A percentile compares a stretch with the other conserved stretches of the same genome.
phyloP scores from a whole-genome alignment of 805 yeast species.

The Candida arabinofermentans region DNA sequence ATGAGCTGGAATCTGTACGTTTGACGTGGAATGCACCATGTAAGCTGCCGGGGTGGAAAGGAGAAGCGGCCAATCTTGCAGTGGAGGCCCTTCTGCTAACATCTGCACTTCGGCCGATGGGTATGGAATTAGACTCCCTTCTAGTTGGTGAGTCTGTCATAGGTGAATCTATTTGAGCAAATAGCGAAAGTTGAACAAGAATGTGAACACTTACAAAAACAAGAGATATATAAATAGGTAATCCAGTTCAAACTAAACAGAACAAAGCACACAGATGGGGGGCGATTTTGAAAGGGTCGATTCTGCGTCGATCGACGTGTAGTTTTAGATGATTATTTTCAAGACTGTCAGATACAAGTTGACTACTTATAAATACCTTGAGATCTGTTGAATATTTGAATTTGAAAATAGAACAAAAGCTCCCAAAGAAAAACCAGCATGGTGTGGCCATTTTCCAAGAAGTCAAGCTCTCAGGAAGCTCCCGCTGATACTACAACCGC shows the following conservation, averaged over 20 bases:
- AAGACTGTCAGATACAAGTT: too few species aligned
- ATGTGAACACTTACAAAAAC: too few species aligned
- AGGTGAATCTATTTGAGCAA: too few species aligned
- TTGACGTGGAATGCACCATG: slow-evolving; percentile 7
- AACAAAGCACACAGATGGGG: too few species aligned
- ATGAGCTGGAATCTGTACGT: slow-evolving; percentile 20
- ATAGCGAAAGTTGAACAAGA: too few species aligned
- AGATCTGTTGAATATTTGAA: not conserved
- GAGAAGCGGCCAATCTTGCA: slow-evolving; percentile 31
- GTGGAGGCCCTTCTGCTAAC: slow-evolving; percentile 31
- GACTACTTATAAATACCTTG: not conserved
- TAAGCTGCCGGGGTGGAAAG: slow-evolving; percentile 16
- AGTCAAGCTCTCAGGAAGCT: slow-evolving; percentile 1
- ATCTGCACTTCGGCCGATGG: slow-evolving; percentile 5
- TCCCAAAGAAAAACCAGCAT: slow-evolving; percentile 2
- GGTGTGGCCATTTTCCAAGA: slow-evolving; percentile 21
- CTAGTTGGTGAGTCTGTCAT: slow-evolving; percentile 14
- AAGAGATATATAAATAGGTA: too few species aligned
- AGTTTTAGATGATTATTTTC: too few species aligned
- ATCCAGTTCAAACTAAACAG: too few species aligned
- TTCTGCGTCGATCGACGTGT: too few species aligned
- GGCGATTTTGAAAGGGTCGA: too few species aligned
- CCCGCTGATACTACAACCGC: not conserved
- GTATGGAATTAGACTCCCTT: slow-evolving; percentile 8
- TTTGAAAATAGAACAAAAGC: not conserved